Evolutionary conservation across 1,284 basidiomycete genomes (phyloP).

Genomic region (Trametes sp.): DNA sequence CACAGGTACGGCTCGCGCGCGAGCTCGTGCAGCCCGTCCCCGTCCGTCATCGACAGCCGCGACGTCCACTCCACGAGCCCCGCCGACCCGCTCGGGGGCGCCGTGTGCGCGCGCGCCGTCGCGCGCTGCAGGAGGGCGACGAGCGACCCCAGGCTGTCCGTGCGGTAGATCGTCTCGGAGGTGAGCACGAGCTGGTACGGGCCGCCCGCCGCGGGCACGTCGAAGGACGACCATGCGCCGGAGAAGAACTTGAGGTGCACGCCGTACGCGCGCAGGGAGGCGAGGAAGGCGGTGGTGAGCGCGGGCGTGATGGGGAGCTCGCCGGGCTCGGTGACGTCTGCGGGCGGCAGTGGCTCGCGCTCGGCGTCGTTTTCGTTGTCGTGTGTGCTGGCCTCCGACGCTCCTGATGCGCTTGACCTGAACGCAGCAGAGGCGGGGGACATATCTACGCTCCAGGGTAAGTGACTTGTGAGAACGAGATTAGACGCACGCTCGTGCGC

Average conservation of each 20-base stretch:
- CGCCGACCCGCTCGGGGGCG: not conserved
- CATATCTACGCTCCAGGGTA: constrained; percentile 45
- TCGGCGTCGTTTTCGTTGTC: constrained; percentile 29
- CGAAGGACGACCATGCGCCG: constrained; percentile 80
- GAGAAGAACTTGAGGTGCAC: constrained; percentile 81
- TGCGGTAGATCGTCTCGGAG: constrained; percentile 92
- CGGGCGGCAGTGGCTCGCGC: constrained; percentile 33
- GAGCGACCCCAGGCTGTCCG: constrained; percentile 73
- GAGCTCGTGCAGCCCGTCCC: constrained; percentile 1
- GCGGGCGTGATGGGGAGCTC: constrained; percentile 70
- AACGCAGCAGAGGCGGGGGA: constrained; percentile 57
- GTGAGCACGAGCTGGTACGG: constrained; percentile 82
- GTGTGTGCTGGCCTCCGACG: not conserved
- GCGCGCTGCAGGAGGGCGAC: constrained; percentile 59
- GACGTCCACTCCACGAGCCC: constrained; percentile 8
- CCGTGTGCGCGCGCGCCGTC: constrained; percentile 24
- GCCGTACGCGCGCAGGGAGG: constrained; percentile 58
- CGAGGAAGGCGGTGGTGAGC: constrained; percentile 71
- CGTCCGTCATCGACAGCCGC: constrained; percentile 5
- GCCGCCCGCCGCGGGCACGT: constrained; percentile 39
- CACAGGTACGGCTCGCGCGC: constrained; percentile 48
- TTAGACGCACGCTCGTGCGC: no score
- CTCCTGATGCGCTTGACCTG: constrained; percentile 34
- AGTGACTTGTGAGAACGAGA: no score
- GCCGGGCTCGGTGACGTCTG: constrained; percentile 45